Percentiles rank a stretch among this genome's conserved stretches.
These are phyloP conservation scores for Apiosordaria backusii DNA, from an alignment of 495 filamentous ascomycete species.

Conservation along the genomic window DNA sequence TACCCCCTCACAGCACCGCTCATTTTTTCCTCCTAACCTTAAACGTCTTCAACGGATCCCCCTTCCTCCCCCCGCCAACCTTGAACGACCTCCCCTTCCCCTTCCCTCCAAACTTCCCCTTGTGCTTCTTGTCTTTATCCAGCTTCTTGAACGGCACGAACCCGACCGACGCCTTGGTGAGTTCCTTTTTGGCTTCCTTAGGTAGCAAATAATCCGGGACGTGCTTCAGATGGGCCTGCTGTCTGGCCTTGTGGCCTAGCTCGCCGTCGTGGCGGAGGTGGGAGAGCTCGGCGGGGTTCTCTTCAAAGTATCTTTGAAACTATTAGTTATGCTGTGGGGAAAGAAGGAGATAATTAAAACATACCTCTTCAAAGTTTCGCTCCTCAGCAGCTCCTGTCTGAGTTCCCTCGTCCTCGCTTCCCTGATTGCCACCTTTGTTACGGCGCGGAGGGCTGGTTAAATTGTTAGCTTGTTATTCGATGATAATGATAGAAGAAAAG, in stretches of 20 bases:
- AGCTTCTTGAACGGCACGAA: constrained; percentile 75
- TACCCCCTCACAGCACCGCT: neutral
- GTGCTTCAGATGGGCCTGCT: constrained; percentile 89
- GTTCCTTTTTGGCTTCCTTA: constrained; percentile 64
- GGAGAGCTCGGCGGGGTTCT: constrained; percentile 84
- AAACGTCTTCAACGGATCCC: constrained; percentile 88
- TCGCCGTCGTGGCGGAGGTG: constrained; percentile 91
- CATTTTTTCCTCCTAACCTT: constrained; percentile 52
- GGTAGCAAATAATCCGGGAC: constrained; percentile 94
- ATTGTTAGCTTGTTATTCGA: neutral
- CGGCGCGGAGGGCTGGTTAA: constrained; percentile 53
- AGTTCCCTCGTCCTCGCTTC: constrained; percentile 88
- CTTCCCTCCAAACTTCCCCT: constrained; percentile 57
- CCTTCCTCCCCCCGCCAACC: constrained; percentile 47
- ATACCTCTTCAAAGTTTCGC: constrained; percentile 79
- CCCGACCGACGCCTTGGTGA: constrained; percentile 58
- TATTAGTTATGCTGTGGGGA: constrained; percentile 2
- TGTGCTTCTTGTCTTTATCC: constrained; percentile 64
- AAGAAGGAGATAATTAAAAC: neutral
- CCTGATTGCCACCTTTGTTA: constrained; percentile 78
- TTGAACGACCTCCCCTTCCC: constrained; percentile 54
- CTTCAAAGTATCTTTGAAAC: constrained; percentile 71
- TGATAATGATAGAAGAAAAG: neutral
- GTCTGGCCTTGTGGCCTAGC: constrained; percentile 62
- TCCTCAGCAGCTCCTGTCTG: constrained; percentile 81